phyloP scores from a whole-genome alignment of 164 flowering plant species.

The Annona cherimola region DNA sequence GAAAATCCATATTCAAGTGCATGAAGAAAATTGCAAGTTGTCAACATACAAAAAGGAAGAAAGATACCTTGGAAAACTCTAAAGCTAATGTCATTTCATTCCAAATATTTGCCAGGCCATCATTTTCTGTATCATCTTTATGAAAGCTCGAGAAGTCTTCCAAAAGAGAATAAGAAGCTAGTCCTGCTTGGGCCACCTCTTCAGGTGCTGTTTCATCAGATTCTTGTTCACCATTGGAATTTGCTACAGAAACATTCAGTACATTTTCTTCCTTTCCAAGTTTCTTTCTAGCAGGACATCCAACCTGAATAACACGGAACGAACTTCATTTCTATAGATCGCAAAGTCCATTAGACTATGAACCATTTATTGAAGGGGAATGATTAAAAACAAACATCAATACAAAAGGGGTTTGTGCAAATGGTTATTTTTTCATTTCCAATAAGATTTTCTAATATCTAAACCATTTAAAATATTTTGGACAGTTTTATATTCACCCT shows the following conservation, averaged over 20 bases:
- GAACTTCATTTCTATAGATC: background rate
- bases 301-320: background rate
- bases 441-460: no score
- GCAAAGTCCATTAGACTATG: background rate
- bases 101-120: slow-evolving; percentile 71
- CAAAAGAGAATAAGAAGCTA: slow-evolving; percentile 32
- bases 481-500: no score
- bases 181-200: background rate
- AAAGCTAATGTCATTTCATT: slow-evolving; percentile 59
- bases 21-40: background rate
- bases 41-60: background rate
- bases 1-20: background rate
- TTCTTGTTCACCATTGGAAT: slow-evolving; percentile 17
- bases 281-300: slow-evolving; percentile 3
- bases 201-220: background rate
- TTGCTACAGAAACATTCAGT: slow-evolving; percentile 15
- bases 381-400: no score
- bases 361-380: background rate
- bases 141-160: slow-evolving; percentile 28
- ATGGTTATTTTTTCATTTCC: no score
- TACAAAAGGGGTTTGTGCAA: no score
- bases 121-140: slow-evolving; percentile 27
- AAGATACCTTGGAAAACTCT: slow-evolving; percentile 69
- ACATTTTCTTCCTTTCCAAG: slow-evolving; percentile 9
- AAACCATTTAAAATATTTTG: no score